phyloP scores from a whole-genome alignment of 202 grass and related monocot genomes.

The Schoenoplectus triqueter region DNA sequence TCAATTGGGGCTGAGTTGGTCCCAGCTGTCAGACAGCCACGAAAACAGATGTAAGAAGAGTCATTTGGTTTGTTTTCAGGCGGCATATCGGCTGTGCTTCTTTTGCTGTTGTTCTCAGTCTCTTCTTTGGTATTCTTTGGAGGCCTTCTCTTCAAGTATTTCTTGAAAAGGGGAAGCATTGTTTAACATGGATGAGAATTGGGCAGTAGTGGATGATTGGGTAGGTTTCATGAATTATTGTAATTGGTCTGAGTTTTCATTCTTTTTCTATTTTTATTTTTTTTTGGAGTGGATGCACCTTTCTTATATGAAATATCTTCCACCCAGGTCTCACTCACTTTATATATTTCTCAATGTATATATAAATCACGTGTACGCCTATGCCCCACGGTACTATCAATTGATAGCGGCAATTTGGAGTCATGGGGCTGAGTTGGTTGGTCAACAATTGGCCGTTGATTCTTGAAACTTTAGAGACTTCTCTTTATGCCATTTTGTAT shows the following conservation, averaged over 20 bases:
- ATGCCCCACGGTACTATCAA: neutral
- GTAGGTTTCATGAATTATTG: slow-evolving; percentile 28
- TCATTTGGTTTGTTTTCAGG: slow-evolving; percentile 4
- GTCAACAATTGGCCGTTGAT: slow-evolving; percentile 32
- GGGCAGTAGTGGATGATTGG: slow-evolving; percentile 22
- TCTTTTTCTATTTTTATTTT: neutral
- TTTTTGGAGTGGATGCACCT: slow-evolving; percentile 14
- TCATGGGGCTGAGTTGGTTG: slow-evolving; percentile 11
- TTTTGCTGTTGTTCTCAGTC: slow-evolving; percentile 22
- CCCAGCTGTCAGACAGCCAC: slow-evolving; percentile 49
- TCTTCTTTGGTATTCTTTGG: neutral
- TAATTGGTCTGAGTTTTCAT: neutral
- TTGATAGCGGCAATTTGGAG: slow-evolving; percentile 4
- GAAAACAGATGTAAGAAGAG: slow-evolving; percentile 39
- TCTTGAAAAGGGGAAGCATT: slow-evolving; percentile 69
- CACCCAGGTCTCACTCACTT: slow-evolving; percentile 17
- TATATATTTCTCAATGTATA: neutral
- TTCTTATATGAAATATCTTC: slow-evolving; percentile 26
- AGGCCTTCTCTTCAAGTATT: slow-evolving; percentile 50
- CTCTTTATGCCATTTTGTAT: slow-evolving; percentile 14
- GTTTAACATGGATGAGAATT: slow-evolving; percentile 48
- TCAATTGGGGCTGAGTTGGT: neutral
- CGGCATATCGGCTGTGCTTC: slow-evolving; percentile 39
- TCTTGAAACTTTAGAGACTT: neutral
- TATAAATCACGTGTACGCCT: no score